Base-by-base conservation (phyloP, 495 filamentous ascomycete genomes). In the Podospora fimiseda region DNA sequence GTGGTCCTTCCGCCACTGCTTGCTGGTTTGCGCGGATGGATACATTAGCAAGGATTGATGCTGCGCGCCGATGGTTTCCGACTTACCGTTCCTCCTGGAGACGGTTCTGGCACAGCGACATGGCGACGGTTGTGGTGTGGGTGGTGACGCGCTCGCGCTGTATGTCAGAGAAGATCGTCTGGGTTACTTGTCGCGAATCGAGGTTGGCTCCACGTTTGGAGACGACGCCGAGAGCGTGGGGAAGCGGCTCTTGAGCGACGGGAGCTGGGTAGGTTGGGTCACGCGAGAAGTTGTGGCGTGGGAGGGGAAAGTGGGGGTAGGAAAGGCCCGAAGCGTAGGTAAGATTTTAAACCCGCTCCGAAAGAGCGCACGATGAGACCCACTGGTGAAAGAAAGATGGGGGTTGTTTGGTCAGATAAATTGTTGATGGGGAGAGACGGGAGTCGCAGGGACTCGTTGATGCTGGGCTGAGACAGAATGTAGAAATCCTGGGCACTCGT, bases 1-100 rank as follows among this genome's bases (percentile, higher is more conserved):
- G 60, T 99, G 93, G 61, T 99, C 94, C 53, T 84, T 84, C 42
- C 93, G 83, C 93, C 93, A 99, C 70, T 94, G 89, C 71, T 95
- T 96, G 42, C 93, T 96, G 60, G 44, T 36, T 16, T 20, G 38
- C 50, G 40, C 33, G 37, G 9, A 38, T 15, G 9, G 30, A 20
- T 18, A 22, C 15, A 38, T 36, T 20, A 33, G 15, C 11, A 23
- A 42, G 14, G 15, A 30, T n/a, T 11, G 37, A 19, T 33, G 38
- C 42, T 27, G 24, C 44, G 18, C 33, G 48, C 22, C n/a, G 27
- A 55, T 51, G 19, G 19, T 41, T 18, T 41, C 19, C 24, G 43
- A 66, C 74, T 45, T 80, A 93, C 90, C 90, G 80, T 74, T 97
- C 92, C 68, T 97, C 92, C 48, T 89, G 86, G 15, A 97, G 77